A percentile compares a stretch with the other conserved stretches of the same genome.
Conservation (phyloP, 164 flowering plant species). For the Piper betle region DNA sequence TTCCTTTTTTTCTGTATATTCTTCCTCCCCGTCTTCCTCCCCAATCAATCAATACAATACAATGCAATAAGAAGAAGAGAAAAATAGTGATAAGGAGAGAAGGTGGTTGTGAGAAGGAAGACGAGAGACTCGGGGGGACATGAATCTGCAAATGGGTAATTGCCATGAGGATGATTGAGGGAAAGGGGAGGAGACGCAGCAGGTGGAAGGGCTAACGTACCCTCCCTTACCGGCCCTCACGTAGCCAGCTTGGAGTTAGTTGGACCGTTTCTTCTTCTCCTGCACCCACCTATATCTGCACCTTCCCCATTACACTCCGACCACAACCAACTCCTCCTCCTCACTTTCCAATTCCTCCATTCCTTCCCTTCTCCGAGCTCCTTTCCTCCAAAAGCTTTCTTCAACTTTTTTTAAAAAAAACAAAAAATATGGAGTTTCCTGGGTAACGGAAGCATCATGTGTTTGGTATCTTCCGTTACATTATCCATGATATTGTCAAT, state of each 20-base stretch:
- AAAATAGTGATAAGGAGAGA: neutral
- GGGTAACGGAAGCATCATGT: too few relatives aligned
- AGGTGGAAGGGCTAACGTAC: conserved; percentile 10
- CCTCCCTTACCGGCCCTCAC: conserved; percentile 6
- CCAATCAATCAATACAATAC: neutral
- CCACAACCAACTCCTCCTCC: too few relatives aligned
- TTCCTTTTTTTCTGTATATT: neutral
- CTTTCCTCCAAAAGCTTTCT: too few relatives aligned
- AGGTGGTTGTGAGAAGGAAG: conserved; percentile 1
- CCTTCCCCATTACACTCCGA: too few relatives aligned
- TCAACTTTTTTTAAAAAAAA: too few relatives aligned
- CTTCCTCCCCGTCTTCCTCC: neutral
- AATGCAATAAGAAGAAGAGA: neutral
- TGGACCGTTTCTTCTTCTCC: conserved; percentile 5
- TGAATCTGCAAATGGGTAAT: conserved; percentile 9
- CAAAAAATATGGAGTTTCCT: too few relatives aligned
- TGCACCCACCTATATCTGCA: too few relatives aligned
- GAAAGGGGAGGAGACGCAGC: neutral
- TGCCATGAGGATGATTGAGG: neutral
- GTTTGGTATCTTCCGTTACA: too few relatives aligned
- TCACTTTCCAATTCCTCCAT: neutral
- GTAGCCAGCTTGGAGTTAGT: conserved; percentile 16
- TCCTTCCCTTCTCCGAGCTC: neutral
- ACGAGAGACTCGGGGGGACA: conserved; percentile 30
- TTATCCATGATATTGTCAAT: too few relatives aligned